Evolutionary conservation across 495 filamentous ascomycete species (phyloP).

Genomic region (Neohortaea acidophila): DNA sequence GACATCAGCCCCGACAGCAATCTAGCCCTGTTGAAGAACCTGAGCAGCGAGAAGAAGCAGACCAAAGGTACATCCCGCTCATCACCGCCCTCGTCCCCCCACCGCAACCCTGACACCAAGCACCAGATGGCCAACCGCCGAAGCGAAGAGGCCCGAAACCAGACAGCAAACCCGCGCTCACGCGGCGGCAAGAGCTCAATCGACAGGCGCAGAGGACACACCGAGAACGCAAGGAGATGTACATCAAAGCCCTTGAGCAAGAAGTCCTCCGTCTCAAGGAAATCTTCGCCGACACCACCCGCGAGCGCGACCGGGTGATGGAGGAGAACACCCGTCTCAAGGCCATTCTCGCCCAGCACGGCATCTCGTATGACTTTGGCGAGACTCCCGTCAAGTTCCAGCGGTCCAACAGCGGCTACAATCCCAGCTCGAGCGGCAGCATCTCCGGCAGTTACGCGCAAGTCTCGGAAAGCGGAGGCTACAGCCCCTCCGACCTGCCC

Average conservation of each 20-base stretch:
- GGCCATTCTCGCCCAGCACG: slow-evolving; percentile 56
- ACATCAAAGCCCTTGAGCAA: slow-evolving; percentile 84
- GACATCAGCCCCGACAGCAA: slow-evolving; percentile 28
- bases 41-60: slow-evolving; percentile 44
- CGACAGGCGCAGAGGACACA: slow-evolving; percentile 73
- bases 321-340: slow-evolving; percentile 70
- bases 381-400: slow-evolving; percentile 13
- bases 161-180: slow-evolving; percentile 87
- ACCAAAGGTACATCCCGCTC: slow-evolving; percentile 34
- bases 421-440: slow-evolving; percentile 31
- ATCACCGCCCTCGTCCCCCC: background rate
- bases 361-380: slow-evolving; percentile 40
- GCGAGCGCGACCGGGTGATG: slow-evolving; percentile 47
- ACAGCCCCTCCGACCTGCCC: slow-evolving; percentile 23
- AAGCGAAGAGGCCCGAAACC: slow-evolving; percentile 92
- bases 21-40: slow-evolving; percentile 41
- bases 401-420: slow-evolving; percentile 22
- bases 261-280: slow-evolving; percentile 64
- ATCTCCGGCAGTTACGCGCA: slow-evolving; percentile 42
- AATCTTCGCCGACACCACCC: slow-evolving; percentile 42
- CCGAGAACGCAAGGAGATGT: slow-evolving; percentile 88
- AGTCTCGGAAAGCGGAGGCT: slow-evolving; percentile 27
- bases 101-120: background rate
- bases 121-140: slow-evolving; percentile 62
- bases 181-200: slow-evolving; percentile 86